Percentiles rank a stretch among this genome's conserved stretches.
Evolutionary conservation across 805 yeast genomes (phyloP).

Genomic region (Priceomyces carsonii): DNA sequence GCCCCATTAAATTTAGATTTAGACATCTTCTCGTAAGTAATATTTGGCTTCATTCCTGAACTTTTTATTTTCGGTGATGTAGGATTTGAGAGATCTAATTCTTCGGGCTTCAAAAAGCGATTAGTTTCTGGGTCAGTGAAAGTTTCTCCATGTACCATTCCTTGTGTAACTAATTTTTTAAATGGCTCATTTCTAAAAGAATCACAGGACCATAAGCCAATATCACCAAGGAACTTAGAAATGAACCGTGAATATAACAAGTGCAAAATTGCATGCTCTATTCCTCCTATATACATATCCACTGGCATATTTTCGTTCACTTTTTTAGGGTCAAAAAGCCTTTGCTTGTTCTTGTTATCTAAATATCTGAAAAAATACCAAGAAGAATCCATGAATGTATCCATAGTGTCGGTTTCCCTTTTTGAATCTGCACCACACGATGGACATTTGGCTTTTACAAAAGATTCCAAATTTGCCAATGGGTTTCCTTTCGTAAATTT

Average conservation of each 20-base stretch:
- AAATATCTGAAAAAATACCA: slow-evolving; percentile 91
- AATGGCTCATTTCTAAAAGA: slow-evolving; percentile 75
- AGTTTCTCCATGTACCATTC: slow-evolving; percentile 97
- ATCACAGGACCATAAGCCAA: slow-evolving; percentile 69
- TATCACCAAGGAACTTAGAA: slow-evolving; percentile 69
- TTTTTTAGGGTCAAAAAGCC: slow-evolving; percentile 53
- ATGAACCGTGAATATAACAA: slow-evolving; percentile 83
- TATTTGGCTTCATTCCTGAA: slow-evolving; percentile 51
- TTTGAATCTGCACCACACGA: slow-evolving; percentile 61
- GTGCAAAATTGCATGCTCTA: slow-evolving; percentile 95
- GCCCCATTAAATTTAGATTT: slow-evolving; percentile 95
- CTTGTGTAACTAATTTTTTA: slow-evolving; percentile 80
- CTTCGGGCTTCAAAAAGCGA: slow-evolving; percentile 76
- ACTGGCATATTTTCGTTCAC: slow-evolving; percentile 71
- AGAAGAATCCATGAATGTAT: slow-evolving; percentile 95
- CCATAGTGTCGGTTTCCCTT: slow-evolving; percentile 98
- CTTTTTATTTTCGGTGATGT: slow-evolving; percentile 46
- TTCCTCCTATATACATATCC: slow-evolving; percentile 90
- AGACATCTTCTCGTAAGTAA: slow-evolving; percentile 90
- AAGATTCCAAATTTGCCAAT: slow-evolving; percentile 62
- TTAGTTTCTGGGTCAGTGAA: slow-evolving; percentile 71
- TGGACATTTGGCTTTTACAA: slow-evolving; percentile 79
- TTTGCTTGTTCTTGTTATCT: slow-evolving; percentile 62
- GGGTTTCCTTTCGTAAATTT: slow-evolving; percentile 64
- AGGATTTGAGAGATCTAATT: slow-evolving; percentile 49